Base-by-base conservation (phyloP, 169 alveolate species). In the Plasmodium coatneyi region DNA sequence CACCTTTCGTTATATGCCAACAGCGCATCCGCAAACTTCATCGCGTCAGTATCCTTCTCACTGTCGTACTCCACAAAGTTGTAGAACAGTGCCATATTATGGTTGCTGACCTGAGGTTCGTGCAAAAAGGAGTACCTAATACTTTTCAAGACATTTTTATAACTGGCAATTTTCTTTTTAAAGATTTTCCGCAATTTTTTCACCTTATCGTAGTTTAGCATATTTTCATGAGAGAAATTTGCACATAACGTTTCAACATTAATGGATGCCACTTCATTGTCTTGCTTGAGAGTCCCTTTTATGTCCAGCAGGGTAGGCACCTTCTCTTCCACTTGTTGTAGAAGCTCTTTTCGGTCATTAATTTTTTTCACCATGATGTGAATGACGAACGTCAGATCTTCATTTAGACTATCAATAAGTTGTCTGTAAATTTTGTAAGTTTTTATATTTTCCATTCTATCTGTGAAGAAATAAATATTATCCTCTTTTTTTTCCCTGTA, bases 381-480 rank as follows among this genome's bases (percentile, higher is more conserved):
- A 1, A 28, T 30, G 22, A 81, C n/a, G 5, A 81, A 30, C 22
- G 3, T 12, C 28, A 81, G 41, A 56, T 81, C 89, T 16, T 81
- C 79, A 16, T 81, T 9, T 25, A 28, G 41, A 9, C 70, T 71
- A 9, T 9, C 39, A 30, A 81, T 81, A 52, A 81, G 89, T 81
- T 52, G 36, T 81, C 32, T 14, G 41, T 81, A 81, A 16, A 43
- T 81, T 54, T 81, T 81, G 70, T 52, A 81, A 30, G 54, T 81
- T 19, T 49, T 54, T 81, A 54, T 54, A 52, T 81, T 81, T 81
- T 81, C 89, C 32, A 54, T 2, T 30, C 7, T 81, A 28, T 81
- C 79, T 28, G 78, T 52, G 41, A 81, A 81, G 71, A 81, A 81
- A 41, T 81, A 81, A 81, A 81, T 52, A 14, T 81, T 81, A 0